Base-by-base conservation (phyloP, 1,139 yeast species). In the Casaregolazyma suthepensis region DNA sequence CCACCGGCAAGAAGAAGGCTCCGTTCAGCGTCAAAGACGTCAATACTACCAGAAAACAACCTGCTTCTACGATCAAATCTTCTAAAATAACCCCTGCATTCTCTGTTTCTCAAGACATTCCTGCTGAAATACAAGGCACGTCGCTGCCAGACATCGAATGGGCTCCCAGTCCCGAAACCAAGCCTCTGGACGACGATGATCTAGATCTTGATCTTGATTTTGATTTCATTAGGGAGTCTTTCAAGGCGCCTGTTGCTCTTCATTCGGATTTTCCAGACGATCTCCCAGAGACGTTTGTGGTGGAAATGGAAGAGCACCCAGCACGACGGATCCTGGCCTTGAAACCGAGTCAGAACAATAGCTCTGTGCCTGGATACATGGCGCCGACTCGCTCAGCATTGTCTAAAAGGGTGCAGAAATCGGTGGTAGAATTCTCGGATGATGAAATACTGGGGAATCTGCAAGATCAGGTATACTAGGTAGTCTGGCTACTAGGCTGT, bases 41-140 rank as follows among this genome's bases (percentile, higher is more conserved):
- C 5, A 29, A 46, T 19, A 22, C 51, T 46, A 18, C 46, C 44
- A 37, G 45, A 22, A 26, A 18, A 50, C 29, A 40, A 20, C 26
- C 53, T 29, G 13, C 20, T 26, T 22, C 18, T 1, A 19, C 35
- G 18, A 15, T 23, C 31, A 43, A 42, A 23, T 12, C 23, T 18
- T 29, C 19, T 18, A 48, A 31, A 45, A 3, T 46, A 46, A 18
- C 46, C 47, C 29, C 56, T 46, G 12, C 44, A 38, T 19, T 48
- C 48, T 35, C 54, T 49, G 43, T 46, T 7, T 47, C 45, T 52
- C 7, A 48, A 49, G 38, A 53, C 52, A 31, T 53, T 53, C 5
- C 20, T 19, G 23, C 10, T 4, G 22, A 45, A 6, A 20, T 31
- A 12, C 26, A 31, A 7, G 23, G 43, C 15, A 13, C 22, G 18